Percentiles rank a stretch among this genome's conserved stretches.
Evolutionary conservation across 139 green algal species (phyloP).

Genomic region (Asterochloris sp.): DNA sequence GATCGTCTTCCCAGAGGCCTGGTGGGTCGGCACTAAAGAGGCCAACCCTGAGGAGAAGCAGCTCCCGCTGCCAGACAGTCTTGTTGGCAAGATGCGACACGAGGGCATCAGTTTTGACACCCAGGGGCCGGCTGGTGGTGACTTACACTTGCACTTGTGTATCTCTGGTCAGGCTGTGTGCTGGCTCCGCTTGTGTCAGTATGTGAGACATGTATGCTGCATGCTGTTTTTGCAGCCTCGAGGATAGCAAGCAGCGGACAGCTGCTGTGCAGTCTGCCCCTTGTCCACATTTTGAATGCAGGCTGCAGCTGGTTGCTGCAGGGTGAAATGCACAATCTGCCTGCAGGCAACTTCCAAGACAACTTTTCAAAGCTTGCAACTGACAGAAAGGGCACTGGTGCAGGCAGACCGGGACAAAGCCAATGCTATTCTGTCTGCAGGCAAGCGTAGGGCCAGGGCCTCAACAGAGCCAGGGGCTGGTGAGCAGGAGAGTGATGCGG

Average conservation of each 20-base stretch:
- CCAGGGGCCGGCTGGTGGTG: not conserved
- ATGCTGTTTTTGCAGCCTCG: not conserved
- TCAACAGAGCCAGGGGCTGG: too few species aligned
- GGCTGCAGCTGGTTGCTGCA: too few species aligned
- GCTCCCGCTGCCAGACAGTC: conserved; percentile 61
- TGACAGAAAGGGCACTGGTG: too few species aligned
- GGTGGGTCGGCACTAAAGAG: conserved; percentile 73
- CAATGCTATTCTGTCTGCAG: too few species aligned
- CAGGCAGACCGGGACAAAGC: too few species aligned
- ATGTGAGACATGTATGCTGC: not conserved
- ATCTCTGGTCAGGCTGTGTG: not conserved
- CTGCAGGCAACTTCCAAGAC: too few species aligned
- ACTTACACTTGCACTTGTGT: not conserved
- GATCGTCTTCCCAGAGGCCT: conserved; percentile 76
- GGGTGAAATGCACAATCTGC: too few species aligned
- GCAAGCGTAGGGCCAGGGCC: too few species aligned
- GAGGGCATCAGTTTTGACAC: not conserved
- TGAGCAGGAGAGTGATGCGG: too few species aligned
- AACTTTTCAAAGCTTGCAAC: too few species aligned
- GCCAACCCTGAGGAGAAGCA: conserved; percentile 78
- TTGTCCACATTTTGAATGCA: too few species aligned
- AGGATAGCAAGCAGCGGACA: not conserved
- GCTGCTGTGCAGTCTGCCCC: too few species aligned
- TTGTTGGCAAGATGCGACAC: not conserved
- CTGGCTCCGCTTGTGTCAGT: not conserved